Conservation (phyloP, 441 rosid species). For the Viola pubescens region DNA sequence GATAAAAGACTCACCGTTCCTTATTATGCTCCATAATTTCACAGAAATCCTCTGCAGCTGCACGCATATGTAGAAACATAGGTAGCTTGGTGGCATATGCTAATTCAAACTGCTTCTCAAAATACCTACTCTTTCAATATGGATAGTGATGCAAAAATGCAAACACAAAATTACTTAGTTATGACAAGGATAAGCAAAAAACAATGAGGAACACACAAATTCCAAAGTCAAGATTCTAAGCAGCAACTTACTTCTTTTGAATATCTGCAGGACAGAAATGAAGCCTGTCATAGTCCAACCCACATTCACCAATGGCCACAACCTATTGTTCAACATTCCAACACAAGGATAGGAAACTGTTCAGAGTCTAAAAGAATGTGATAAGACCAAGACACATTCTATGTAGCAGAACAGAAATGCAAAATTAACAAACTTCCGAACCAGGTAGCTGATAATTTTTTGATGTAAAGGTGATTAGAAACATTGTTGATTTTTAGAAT, state of each 20-base stretch:
- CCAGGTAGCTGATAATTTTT: too few species aligned
- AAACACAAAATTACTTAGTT: neutral
- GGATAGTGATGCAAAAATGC: neutral
- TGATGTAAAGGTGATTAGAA: too few species aligned
- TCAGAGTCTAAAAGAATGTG: too few species aligned
- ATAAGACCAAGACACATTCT: too few species aligned
- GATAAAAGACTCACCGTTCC: conserved; percentile 41
- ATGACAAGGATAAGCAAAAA: conserved; percentile 9
- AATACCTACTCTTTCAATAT: conserved; percentile 42
- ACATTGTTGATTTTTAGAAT: neutral
- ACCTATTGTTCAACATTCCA: conserved; percentile 36
- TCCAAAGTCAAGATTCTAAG: conserved; percentile 10
- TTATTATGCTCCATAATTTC: conserved; percentile 64
- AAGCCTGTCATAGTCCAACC: conserved; percentile 87
- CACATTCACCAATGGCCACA: conserved; percentile 95
- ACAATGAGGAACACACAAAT: neutral
- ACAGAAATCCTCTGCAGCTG: conserved; percentile 82
- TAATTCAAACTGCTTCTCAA: conserved; percentile 94
- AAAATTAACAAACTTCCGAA: too few species aligned
- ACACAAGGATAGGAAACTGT: neutral
- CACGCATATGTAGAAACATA: conserved; percentile 97
- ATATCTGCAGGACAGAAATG: conserved; percentile 70
- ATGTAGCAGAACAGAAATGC: too few species aligned
- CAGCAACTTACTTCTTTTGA: conserved; percentile 70
- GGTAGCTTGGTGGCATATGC: conserved; percentile 82